Base-by-base conservation (phyloP, 2,329 filamentous ascomycete species). In the Cladosporium sp. region DNA sequence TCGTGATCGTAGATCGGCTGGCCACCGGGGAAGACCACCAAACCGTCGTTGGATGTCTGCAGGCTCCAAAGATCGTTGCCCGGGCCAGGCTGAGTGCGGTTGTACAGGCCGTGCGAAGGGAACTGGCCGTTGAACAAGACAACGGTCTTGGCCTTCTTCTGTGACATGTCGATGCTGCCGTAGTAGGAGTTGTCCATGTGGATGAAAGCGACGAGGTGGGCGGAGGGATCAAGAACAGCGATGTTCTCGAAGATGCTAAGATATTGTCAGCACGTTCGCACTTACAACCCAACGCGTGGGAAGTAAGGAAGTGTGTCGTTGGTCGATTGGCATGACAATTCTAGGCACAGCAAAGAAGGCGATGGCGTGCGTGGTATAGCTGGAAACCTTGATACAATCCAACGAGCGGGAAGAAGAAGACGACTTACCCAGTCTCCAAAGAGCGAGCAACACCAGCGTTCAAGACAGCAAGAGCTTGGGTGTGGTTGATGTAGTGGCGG, bases 181-280 rank as follows among this genome's bases (percentile, higher is more conserved):
- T 73, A 70, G 62, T 68, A 74, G 28, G 72, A 70, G 62, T 74
- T 73, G 66, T 74, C 73, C 70, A 72, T 75, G n/a, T 72, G 69
- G 26, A 74, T 66, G 66, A 75, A 73, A 21, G 70, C 73, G 37
- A 75, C 72, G 37, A 75, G 68, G 49, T 70, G 65, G 23, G 68
- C 69, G 4, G 69, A 70, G 21, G 72, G 72, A 50, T 75, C 72
- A 28, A 71, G 65, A 16, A 74, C 69, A n/a, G 73, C 72, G 40
- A 74, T 73, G 67, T 72, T 71, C 58, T 71, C 69, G 14, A 72
- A 69, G 2, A 72, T 66, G 33, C 49, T 53, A 7, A 44, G 21
- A 18, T 7, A 23, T 5, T 40, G 59, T 62, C 7, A 62, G 59
- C 16, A 18, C 35, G 18, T 35, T 16, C 33, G 33, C 12, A 11